These are phyloP conservation scores for Aspergillus sojae DNA, from an alignment of 2,329 filamentous ascomycete genomes.

Conservation along the genomic window DNA sequence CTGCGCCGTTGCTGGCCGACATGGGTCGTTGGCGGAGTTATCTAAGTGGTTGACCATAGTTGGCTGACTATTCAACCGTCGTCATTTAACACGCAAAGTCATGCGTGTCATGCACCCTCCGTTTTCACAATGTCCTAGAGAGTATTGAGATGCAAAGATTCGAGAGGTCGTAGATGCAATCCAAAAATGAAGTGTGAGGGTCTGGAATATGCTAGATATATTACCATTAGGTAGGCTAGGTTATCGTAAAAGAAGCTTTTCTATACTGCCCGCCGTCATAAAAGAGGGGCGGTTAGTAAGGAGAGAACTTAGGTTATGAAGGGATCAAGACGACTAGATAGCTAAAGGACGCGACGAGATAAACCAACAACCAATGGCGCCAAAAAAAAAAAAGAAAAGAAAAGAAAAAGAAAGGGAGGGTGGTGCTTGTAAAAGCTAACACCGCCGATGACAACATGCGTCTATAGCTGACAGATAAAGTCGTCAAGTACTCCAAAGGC, in stretches of 20 bases:
- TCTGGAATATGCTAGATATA: neutral
- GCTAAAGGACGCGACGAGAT: neutral
- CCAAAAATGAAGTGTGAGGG: neutral
- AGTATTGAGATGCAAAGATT: no score
- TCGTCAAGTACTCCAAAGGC: neutral
- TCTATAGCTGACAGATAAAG: neutral
- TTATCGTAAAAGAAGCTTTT: neutral
- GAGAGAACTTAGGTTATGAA: neutral
- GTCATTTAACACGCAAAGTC: slow-evolving; percentile 33
- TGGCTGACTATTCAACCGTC: slow-evolving; percentile 26
- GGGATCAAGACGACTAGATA: neutral
- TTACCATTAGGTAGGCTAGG: neutral
- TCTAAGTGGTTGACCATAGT: slow-evolving; percentile 18
- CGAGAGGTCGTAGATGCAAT: neutral
- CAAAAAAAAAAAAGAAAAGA: neutral
- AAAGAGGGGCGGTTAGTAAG: neutral
- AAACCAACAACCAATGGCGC: neutral
- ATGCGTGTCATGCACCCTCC: slow-evolving; percentile 22
- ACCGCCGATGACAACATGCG: neutral
- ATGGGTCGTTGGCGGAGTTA: slow-evolving; percentile 22
- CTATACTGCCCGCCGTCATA: neutral
- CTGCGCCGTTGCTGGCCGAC: slow-evolving; percentile 33
- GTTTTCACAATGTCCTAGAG: neutral
- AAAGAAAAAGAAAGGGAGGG: neutral
- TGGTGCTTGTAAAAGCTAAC: neutral